A percentile compares a stretch with the other conserved stretches of the same genome.
phyloP scores from a whole-genome alignment of 768 basidiomycete species.

The Russula brevipes region DNA sequence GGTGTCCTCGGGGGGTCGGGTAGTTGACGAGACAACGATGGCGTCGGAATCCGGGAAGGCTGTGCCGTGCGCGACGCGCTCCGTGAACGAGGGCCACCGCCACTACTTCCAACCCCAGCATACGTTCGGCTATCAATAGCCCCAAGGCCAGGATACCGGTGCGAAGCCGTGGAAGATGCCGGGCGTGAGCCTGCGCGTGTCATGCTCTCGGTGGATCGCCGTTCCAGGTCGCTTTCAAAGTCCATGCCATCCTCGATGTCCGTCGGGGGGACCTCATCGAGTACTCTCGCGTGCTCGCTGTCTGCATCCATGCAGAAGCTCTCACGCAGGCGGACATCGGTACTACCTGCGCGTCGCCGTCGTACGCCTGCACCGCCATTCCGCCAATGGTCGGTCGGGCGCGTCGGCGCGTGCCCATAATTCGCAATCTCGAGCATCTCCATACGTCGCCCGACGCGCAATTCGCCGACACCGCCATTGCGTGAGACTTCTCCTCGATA shows the following conservation, averaged over 20 bases:
- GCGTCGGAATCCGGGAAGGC: constrained; percentile 24
- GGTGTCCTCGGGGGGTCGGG: constrained; percentile 44
- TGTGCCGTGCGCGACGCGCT: constrained; percentile 18
- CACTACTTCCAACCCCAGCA: not conserved
- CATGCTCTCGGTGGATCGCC: constrained; percentile 4
- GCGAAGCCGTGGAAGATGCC: constrained; percentile 3
- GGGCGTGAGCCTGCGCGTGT: not conserved
- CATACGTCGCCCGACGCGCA: constrained; percentile 63
- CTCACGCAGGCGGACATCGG: constrained; percentile 47
- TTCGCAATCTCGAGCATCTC: constrained; percentile 89
- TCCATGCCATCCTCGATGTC: constrained; percentile 60
- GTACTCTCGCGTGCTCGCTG: constrained; percentile 49
- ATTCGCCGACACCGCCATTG: constrained; percentile 85
- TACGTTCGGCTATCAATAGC: constrained; percentile 12
- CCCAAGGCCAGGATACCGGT: constrained; percentile 14
- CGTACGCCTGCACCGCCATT: constrained; percentile 13
- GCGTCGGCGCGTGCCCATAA: constrained; percentile 53
- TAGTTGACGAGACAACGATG: constrained; percentile 34
- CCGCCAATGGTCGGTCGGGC: constrained; percentile 30
- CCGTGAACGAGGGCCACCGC: constrained; percentile 17
- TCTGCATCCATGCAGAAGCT: constrained; percentile 66
- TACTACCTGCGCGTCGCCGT: constrained; percentile 54
- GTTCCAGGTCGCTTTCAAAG: constrained; percentile 21
- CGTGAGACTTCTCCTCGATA: constrained; percentile 82
- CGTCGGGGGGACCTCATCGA: constrained; percentile 72